Evolutionary conservation across 2,329 filamentous ascomycete species (phyloP).

Genomic region (Phaeosphaeria sp.): DNA sequence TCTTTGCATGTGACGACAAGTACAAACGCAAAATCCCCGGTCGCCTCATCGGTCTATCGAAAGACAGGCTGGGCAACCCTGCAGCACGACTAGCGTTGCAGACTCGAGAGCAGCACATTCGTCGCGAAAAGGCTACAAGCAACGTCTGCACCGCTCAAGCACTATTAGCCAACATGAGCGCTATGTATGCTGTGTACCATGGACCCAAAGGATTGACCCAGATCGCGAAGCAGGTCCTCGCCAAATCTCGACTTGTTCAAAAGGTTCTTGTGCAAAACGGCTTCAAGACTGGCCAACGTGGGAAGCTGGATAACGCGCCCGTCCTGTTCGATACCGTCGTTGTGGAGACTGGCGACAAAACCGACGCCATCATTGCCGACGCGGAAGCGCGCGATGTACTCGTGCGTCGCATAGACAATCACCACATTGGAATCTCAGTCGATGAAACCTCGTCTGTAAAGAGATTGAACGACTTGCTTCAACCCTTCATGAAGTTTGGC

Average conservation of each 20-base stretch:
- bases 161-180: slow-evolving; percentile 91
- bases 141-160: slow-evolving; percentile 98
- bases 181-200: slow-evolving; percentile 93
- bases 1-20: slow-evolving; percentile 90
- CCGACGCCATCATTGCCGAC: slow-evolving; percentile 59
- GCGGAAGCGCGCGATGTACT: slow-evolving; percentile 63
- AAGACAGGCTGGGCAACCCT: slow-evolving; percentile 81
- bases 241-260: slow-evolving; percentile 73
- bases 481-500: slow-evolving; percentile 59
- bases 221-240: slow-evolving; percentile 80
- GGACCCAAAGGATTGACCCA: slow-evolving; percentile 81
- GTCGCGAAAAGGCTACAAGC: slow-evolving; percentile 94
- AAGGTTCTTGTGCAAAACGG: slow-evolving; percentile 68
- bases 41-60: slow-evolving; percentile 87
- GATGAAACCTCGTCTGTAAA: slow-evolving; percentile 73
- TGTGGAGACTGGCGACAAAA: slow-evolving; percentile 60
- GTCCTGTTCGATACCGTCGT: slow-evolving; percentile 83
- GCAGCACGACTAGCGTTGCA: slow-evolving; percentile 87
- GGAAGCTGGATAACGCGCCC: slow-evolving; percentile 61
- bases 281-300: slow-evolving; percentile 66
- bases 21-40: slow-evolving; percentile 95
- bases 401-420: slow-evolving; percentile 66
- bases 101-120: slow-evolving; percentile 94
- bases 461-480: slow-evolving; percentile 64
- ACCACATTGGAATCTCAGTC: slow-evolving; percentile 74